Percentiles rank a stretch among this genome's conserved stretches.
phyloP scores from a whole-genome alignment of 202 grass and related monocot genomes.

The Setaria viridis region DNA sequence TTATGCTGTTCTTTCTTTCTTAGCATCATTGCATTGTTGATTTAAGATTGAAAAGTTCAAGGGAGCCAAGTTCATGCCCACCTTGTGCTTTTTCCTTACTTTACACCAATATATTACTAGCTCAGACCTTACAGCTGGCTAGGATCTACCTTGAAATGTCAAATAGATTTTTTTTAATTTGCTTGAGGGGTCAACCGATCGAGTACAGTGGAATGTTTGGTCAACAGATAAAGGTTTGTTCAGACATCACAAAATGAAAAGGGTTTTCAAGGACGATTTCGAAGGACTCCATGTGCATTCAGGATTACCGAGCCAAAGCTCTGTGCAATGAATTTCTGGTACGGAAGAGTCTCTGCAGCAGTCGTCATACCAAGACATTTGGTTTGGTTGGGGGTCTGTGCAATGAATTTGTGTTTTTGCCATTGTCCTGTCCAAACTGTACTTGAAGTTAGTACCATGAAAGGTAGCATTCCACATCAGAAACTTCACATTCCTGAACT shows the following conservation, averaged over 20 bases:
- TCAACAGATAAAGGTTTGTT: not conserved
- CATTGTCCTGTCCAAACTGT: not conserved
- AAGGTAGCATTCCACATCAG: not conserved
- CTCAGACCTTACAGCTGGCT: not conserved
- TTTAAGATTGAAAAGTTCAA: not conserved
- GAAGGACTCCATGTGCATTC: not conserved
- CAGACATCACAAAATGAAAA: not conserved
- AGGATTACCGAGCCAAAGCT: not conserved
- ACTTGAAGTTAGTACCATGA: not conserved
- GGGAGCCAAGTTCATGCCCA: not conserved
- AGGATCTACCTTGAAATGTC: not conserved
- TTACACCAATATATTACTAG: not conserved
- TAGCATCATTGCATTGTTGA: not conserved
- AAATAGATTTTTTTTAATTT: not conserved
- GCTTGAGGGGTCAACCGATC: not conserved
- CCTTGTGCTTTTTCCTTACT: not conserved
- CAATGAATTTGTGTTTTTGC: not conserved
- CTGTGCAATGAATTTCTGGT: no score
- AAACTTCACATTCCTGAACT: slow-evolving; percentile 12
- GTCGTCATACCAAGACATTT: not conserved
- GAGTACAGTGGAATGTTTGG: not conserved
- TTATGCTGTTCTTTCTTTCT: not conserved
- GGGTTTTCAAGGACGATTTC: slow-evolving; percentile 8
- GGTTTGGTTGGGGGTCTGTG: not conserved
- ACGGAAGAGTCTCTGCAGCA: not conserved